A percentile compares a stretch with the other conserved stretches of the same genome.
These are phyloP conservation scores for Linum trigynum DNA, from an alignment of 345 rosid species.

Conservation along the genomic window DNA sequence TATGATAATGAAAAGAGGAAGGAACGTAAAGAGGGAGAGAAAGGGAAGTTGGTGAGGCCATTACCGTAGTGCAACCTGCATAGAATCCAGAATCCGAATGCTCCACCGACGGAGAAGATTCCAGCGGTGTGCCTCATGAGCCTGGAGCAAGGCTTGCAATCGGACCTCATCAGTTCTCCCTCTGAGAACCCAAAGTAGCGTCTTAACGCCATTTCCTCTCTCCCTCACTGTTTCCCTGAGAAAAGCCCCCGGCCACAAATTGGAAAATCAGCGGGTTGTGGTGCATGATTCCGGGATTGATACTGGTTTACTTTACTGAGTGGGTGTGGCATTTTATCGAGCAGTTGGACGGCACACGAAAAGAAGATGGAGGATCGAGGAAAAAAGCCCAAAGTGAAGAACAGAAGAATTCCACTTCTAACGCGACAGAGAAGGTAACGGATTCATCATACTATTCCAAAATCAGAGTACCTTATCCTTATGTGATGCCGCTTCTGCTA, in stretches of 20 bases:
- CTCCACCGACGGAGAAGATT: conserved; percentile 64
- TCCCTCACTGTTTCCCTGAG: not conserved
- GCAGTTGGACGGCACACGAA: not conserved
- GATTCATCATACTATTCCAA: no score
- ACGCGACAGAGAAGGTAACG: no score
- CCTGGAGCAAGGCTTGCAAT: conserved; percentile 70
- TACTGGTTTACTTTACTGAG: not conserved
- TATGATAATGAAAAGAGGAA: not conserved
- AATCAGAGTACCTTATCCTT: no score
- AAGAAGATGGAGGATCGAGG: not conserved
- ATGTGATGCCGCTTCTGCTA: no score
- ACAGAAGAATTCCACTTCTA: not conserved
- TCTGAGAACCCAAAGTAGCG: conserved; percentile 60
- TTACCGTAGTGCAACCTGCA: conserved; percentile 72
- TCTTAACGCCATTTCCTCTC: conserved; percentile 48
- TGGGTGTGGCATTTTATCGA: not conserved
- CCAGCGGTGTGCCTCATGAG: conserved; percentile 75
- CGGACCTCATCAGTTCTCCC: conserved; percentile 76
- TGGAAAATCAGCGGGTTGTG: no score
- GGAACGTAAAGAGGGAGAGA: not conserved
- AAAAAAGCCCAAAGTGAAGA: not conserved
- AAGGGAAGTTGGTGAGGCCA: conserved; percentile 4
- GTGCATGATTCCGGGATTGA: no score
- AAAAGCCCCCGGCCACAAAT: no score
- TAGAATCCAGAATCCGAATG: conserved; percentile 76